These are phyloP conservation scores for Cercospora nicotianae DNA, from an alignment of 2,329 filamentous ascomycete genomes.

Conservation along the genomic window DNA sequence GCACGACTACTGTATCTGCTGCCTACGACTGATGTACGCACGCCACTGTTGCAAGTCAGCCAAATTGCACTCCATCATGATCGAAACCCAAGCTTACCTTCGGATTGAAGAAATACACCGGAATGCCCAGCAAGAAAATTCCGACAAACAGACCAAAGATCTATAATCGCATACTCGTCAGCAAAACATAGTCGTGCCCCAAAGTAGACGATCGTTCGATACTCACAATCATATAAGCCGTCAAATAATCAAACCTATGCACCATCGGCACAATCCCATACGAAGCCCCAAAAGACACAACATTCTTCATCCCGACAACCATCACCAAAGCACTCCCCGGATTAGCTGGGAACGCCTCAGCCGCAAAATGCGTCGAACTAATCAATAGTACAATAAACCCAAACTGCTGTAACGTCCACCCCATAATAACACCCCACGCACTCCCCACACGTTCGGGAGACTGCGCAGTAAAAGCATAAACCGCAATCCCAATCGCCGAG, in stretches of 20 bases:
- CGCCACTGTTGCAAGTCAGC: background rate
- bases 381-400: constrained; percentile 34
- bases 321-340: constrained; percentile 39
- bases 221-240: constrained; percentile 28
- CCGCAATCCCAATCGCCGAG: constrained; percentile 34
- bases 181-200: background rate
- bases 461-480: constrained; percentile 39
- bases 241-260: constrained; percentile 26
- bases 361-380: constrained; percentile 37
- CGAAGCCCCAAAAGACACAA: constrained; percentile 38
- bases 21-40: background rate
- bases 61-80: background rate
- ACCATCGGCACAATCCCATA: constrained; percentile 41
- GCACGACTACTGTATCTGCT: background rate
- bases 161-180: background rate
- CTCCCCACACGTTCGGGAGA: constrained; percentile 21
- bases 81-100: background rate
- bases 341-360: constrained; percentile 34
- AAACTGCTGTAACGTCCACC: constrained; percentile 35
- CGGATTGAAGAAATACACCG: constrained; percentile 8
- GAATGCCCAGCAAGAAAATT: constrained; percentile 2
- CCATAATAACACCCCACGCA: constrained; percentile 32
- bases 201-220: background rate
- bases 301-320: constrained; percentile 40
- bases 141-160: constrained; percentile 3